phyloP scores from a whole-genome alignment of 139 green algal genomes.

The Dunaliella sp. region DNA sequence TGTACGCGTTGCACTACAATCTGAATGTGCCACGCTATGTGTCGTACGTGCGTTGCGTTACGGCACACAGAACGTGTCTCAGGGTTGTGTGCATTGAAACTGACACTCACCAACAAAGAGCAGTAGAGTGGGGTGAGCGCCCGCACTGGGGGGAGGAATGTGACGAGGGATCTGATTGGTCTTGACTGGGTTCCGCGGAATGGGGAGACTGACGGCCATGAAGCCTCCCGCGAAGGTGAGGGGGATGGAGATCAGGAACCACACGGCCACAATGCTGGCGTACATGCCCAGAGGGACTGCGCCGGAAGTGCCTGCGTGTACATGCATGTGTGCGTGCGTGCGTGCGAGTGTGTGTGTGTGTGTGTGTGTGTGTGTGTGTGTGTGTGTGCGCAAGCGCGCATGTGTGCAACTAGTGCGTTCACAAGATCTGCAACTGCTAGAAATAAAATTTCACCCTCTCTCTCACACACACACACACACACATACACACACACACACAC shows the following conservation, averaged over 20 bases:
- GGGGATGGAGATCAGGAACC: slow-evolving; percentile 86
- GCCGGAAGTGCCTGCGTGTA: slow-evolving; percentile 43
- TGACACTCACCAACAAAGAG: slow-evolving; percentile 56
- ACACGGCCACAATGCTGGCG: slow-evolving; percentile 85
- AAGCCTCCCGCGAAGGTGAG: slow-evolving; percentile 68
- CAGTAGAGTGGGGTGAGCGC: slow-evolving; percentile 76
- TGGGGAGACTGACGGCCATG: slow-evolving; percentile 49
- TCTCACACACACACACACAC: background rate
- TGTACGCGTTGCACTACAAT: too few species aligned
- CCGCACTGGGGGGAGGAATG: slow-evolving; percentile 74
- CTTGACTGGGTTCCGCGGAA: slow-evolving; percentile 74
- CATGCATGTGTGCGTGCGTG: background rate
- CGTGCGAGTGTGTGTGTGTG: background rate
- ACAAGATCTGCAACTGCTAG: too few species aligned
- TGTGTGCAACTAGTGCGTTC: too few species aligned
- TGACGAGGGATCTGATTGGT: slow-evolving; percentile 98
- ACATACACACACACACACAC: background rate
- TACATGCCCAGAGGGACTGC: slow-evolving; percentile 86
- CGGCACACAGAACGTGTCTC: too few species aligned
- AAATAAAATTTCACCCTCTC: background rate
- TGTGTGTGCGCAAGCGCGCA: too few species aligned
- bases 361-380: background rate
- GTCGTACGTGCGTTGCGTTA: too few species aligned
- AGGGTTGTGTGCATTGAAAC: too few species aligned
- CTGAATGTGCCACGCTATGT: too few species aligned